Percentiles rank a stretch among this genome's conserved stretches.
phyloP scores from a whole-genome alignment of 2,329 filamentous ascomycete genomes.

The Colletotrichum tropicicola region DNA sequence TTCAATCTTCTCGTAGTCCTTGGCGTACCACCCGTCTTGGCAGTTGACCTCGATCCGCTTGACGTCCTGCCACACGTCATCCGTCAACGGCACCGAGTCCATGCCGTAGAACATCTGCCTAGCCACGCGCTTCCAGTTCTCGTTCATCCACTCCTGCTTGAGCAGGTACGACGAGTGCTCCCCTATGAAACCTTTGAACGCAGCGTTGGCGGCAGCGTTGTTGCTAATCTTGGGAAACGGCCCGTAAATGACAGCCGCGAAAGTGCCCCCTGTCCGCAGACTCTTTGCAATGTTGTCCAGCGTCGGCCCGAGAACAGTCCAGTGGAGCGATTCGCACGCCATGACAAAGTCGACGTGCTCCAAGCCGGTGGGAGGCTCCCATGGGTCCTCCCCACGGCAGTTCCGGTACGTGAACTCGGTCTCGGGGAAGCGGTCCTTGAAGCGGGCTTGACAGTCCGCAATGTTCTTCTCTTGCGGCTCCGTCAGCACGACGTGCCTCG shows the following conservation, averaged over 20 bases:
- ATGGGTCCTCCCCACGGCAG: slow-evolving; percentile 6
- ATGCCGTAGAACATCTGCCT: slow-evolving; percentile 18
- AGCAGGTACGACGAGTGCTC: slow-evolving; percentile 3
- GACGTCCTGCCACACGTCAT: slow-evolving; percentile 12
- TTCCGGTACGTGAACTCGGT: slow-evolving; percentile 7
- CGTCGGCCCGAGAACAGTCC: slow-evolving; percentile 3
- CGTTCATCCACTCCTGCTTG: neutral
- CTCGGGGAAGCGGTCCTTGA: neutral
- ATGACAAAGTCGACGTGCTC: slow-evolving; percentile 6
- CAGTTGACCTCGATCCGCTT: slow-evolving; percentile 16
- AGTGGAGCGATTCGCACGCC: slow-evolving; percentile 20
- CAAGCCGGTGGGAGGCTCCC: neutral
- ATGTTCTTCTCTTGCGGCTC: slow-evolving; percentile 10
- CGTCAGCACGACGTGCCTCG: slow-evolving; percentile 12
- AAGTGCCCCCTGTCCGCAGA: neutral
- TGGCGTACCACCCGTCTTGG: slow-evolving; percentile 11
- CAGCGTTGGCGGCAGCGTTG: neutral
- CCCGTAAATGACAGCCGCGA: slow-evolving; percentile 19
- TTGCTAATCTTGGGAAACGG: slow-evolving; percentile 11
- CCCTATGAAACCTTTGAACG: slow-evolving; percentile 1
- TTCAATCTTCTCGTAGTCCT: neutral
- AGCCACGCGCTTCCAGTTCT: slow-evolving; percentile 16
- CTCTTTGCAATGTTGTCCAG: neutral
- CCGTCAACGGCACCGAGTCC: neutral
- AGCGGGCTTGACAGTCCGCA: neutral